Conservation (phyloP, 441 rosid species). For the Aquilaria agallochum region DNA sequence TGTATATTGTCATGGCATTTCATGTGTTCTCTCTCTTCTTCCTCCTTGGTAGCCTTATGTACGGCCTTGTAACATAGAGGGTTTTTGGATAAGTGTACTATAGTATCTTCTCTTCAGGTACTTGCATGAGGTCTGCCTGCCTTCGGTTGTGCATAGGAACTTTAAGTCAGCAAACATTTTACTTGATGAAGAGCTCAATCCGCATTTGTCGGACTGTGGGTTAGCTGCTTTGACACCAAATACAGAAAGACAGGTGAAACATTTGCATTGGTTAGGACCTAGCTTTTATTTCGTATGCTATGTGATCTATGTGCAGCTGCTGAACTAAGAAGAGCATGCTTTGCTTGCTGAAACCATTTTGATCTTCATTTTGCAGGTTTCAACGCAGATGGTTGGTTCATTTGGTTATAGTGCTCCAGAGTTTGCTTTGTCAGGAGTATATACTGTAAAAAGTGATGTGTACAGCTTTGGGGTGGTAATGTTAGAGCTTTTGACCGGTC, state of each 20-base stretch:
- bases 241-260: slow-evolving; percentile 82
- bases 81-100: neutral
- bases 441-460: slow-evolving; percentile 95
- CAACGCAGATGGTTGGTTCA: slow-evolving; percentile 87
- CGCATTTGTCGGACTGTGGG: slow-evolving; percentile 89
- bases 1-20: slow-evolving; percentile 25
- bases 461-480: slow-evolving; percentile 98
- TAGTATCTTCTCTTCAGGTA: slow-evolving; percentile 45
- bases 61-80: no score
- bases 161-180: slow-evolving; percentile 94
- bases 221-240: slow-evolving; percentile 88
- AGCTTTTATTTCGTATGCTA: neutral
- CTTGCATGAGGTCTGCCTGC: slow-evolving; percentile 96
- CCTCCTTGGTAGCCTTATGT: slow-evolving; percentile 3
- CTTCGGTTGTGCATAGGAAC: slow-evolving; percentile 90
- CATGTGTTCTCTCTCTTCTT: slow-evolving; percentile 6
- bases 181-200: slow-evolving; percentile 90
- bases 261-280: slow-evolving; percentile 1
- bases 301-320: neutral
- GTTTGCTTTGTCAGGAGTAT: slow-evolving; percentile 87
- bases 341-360: neutral
- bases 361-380: slow-evolving; percentile 45
- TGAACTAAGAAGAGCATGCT: no score
- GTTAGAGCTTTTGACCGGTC: slow-evolving; percentile 94
- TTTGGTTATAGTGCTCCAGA: slow-evolving; percentile 98